Percentiles rank a stretch among this genome's conserved stretches.
Conservation (phyloP, 768 basidiomycete genomes). For the Psilocybe azurescens region DNA sequence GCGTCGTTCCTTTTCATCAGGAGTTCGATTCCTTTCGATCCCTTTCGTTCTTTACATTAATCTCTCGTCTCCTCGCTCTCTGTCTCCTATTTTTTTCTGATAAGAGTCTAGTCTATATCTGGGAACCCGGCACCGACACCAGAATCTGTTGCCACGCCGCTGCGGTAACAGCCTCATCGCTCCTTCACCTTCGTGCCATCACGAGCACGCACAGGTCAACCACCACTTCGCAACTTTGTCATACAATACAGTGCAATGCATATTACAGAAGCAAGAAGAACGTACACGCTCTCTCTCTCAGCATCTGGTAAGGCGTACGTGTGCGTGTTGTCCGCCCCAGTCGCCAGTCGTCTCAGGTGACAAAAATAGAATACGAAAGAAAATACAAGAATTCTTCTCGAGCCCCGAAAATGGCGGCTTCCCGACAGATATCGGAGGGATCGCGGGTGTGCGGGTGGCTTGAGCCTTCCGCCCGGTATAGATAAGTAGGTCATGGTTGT, state of each 20-base stretch:
- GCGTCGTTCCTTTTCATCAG: slow-evolving; percentile 15
- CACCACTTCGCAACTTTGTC: no score
- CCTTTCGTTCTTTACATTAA: background rate
- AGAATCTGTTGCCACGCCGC: background rate
- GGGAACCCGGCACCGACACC: slow-evolving; percentile 17
- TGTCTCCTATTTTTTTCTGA: slow-evolving; percentile 4
- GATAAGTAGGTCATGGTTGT: slow-evolving; percentile 5
- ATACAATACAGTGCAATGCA: no score
- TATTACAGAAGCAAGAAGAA: no score
- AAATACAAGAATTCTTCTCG: background rate
- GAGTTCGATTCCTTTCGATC: background rate
- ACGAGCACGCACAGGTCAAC: no score
- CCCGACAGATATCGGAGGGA: background rate
- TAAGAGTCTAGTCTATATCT: slow-evolving; percentile 5
- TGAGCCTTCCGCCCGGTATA: no score
- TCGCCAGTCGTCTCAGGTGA: background rate
- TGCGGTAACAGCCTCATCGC: background rate
- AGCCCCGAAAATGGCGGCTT: slow-evolving; percentile 13
- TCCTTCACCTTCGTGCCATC: background rate
- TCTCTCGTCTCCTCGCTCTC: background rate
- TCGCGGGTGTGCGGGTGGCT: background rate
- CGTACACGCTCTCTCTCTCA: no score
- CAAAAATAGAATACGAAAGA: background rate
- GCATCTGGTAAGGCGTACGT: no score
- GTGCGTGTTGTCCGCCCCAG: no score